A percentile compares a stretch with the other conserved stretches of the same genome.
phyloP scores from a whole-genome alignment of 2,329 filamentous ascomycete species.

The Aspergillus tubingensis region DNA sequence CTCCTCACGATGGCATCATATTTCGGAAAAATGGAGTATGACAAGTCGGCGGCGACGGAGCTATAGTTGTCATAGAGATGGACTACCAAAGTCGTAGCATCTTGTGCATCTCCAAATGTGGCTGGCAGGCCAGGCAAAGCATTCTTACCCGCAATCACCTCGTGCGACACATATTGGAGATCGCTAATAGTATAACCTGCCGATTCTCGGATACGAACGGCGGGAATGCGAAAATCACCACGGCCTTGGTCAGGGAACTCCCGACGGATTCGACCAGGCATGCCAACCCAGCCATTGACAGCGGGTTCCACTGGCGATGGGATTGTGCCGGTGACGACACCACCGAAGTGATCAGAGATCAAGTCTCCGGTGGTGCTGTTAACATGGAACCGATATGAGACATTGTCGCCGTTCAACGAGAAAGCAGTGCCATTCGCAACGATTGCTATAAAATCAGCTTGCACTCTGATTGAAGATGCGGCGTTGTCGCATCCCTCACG shows the following conservation, averaged over 20 bases:
- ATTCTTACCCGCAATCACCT: constrained; percentile 60
- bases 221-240: constrained; percentile 64
- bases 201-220: constrained; percentile 61
- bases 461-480: no score
- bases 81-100: constrained; percentile 62
- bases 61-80: constrained; percentile 62
- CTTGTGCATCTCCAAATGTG: constrained; percentile 58
- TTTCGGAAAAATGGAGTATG: constrained; percentile 64
- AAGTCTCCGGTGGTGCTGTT: constrained; percentile 59
- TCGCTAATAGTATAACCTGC: constrained; percentile 61
- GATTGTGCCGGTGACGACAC: constrained; percentile 55
- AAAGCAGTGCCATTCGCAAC: constrained; percentile 59
- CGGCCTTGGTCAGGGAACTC: constrained; percentile 67
- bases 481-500: no score
- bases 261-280: constrained; percentile 55
- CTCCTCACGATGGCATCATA: constrained; percentile 64
- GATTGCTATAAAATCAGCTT: constrained; percentile 34
- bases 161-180: constrained; percentile 60
- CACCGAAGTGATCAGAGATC: constrained; percentile 64
- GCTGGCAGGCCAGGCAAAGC: constrained; percentile 58
- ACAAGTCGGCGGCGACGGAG: constrained; percentile 59
- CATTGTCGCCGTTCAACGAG: constrained; percentile 56
- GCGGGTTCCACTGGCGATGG: constrained; percentile 41
- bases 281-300: constrained; percentile 56
- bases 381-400: constrained; percentile 67